Conservation (phyloP, 441 rosid species). For the Euphorbia corollata region DNA sequence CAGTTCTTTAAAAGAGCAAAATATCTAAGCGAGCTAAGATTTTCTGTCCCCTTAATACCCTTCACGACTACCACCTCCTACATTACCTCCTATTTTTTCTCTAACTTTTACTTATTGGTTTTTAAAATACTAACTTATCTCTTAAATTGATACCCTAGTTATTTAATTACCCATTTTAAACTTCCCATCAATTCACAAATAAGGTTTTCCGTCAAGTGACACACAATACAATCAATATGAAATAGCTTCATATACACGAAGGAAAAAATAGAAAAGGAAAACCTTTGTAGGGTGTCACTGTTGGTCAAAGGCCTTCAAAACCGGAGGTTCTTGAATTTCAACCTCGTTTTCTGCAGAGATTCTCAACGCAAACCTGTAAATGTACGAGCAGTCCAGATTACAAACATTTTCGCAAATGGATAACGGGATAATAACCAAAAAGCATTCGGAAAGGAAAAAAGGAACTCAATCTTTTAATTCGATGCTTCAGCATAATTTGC, state of each 20-base stretch:
- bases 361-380: slow-evolving; percentile 59
- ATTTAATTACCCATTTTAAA: no score
- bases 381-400: slow-evolving; percentile 15
- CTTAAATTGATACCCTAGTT: no score
- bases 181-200: no score
- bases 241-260: slow-evolving; percentile 3
- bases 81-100: no score
- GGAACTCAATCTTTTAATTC: slow-evolving; percentile 2
- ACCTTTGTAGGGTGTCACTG: slow-evolving; percentile 96
- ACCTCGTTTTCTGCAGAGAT: slow-evolving; percentile 57
- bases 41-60: no score
- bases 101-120: no score
- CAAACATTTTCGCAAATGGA: background rate
- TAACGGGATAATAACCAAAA: no score
- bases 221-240: background rate
- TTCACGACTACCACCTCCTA: no score
- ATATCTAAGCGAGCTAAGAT: no score
- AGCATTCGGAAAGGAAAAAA: background rate
- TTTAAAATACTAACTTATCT: no score
- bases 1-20: no score
- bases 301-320: slow-evolving; percentile 76
- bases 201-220: no score
- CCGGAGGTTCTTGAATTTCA: slow-evolving; percentile 94
- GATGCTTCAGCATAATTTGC: background rate
- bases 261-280: slow-evolving; percentile 20